phyloP scores from a whole-genome alignment of 208 protist genomes.

The Acanthamoeba castellanii region DNA sequence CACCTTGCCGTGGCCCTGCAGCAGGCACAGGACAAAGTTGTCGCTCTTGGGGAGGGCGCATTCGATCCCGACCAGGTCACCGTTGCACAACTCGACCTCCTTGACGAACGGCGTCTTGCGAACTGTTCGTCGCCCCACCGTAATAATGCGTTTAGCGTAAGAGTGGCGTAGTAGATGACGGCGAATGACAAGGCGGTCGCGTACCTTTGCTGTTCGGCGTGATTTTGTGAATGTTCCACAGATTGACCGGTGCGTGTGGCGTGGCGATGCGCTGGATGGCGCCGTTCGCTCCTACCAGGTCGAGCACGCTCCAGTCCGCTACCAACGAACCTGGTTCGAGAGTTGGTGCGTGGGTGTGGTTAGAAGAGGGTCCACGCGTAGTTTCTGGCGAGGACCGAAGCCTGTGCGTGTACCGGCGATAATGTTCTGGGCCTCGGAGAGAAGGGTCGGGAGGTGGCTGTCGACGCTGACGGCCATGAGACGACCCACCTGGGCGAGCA shows the following conservation, averaged over 20 bases:
- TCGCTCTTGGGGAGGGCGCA: neutral
- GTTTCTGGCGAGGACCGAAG: too few relatives aligned
- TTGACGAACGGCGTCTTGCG: too few relatives aligned
- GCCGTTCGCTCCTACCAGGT: neutral
- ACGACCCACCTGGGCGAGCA: neutral
- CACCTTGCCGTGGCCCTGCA: neutral
- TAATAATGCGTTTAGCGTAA: too few relatives aligned
- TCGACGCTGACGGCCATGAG: neutral
- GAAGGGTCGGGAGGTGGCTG: neutral
- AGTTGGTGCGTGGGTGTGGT: too few relatives aligned
- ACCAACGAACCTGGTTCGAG: neutral
- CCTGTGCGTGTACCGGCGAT: neutral
- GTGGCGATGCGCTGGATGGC: conserved; percentile 15
- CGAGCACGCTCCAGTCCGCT: conserved; percentile 37
- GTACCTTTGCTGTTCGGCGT: too few relatives aligned
- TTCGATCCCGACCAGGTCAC: neutral
- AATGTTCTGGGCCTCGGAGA: neutral
- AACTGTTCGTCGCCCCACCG: too few relatives aligned
- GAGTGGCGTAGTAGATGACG: too few relatives aligned
- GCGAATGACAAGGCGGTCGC: neutral
- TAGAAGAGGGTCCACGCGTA: too few relatives aligned
- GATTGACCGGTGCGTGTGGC: neutral
- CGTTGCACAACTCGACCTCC: neutral
- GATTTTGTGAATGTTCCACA: neutral
- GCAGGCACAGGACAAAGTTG: neutral